A percentile compares a stretch with the other conserved stretches of the same genome.
Conservation (phyloP, 352 stramenopile genomes). For the Discostella stelligera region DNA sequence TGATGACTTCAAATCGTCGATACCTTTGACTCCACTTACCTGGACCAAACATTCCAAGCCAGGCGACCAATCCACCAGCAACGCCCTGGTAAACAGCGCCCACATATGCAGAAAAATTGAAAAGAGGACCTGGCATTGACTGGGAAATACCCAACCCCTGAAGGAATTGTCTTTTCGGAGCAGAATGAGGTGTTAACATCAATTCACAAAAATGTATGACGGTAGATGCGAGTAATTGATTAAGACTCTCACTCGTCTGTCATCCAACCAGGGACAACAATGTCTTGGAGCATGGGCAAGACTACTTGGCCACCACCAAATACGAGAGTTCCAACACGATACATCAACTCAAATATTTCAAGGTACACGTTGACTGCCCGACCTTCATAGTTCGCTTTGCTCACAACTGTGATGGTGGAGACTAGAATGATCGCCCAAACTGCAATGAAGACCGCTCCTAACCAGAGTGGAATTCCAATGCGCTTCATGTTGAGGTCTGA, state of each 20-base stretch:
- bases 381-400: slow-evolving; percentile 49
- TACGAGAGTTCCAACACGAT: slow-evolving; percentile 92
- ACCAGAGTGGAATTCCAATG: slow-evolving; percentile 87
- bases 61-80: slow-evolving; percentile 87
- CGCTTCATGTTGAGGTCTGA: slow-evolving; percentile 76
- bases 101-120: slow-evolving; percentile 94
- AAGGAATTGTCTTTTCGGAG: slow-evolving; percentile 82
- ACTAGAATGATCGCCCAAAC: slow-evolving; percentile 84
- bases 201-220: too few species aligned
- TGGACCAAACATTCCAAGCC: slow-evolving; percentile 88
- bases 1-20: background rate
- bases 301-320: slow-evolving; percentile 90
- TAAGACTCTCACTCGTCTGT: slow-evolving; percentile 76
- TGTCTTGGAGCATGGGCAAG: slow-evolving; percentile 77
- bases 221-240: too few species aligned
- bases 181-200: too few species aligned
- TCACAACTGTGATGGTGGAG: slow-evolving; percentile 56
- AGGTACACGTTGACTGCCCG: slow-evolving; percentile 58
- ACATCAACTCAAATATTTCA: slow-evolving; percentile 92
- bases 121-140: slow-evolving; percentile 90
- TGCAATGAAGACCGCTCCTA: slow-evolving; percentile 84
- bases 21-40: slow-evolving; percentile 83
- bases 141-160: slow-evolving; percentile 91
- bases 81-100: slow-evolving; percentile 87
- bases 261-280: slow-evolving; percentile 90